A percentile compares a stretch with the other conserved stretches of the same genome.
Evolutionary conservation across 2,329 filamentous ascomycete species (phyloP).

Genomic region (Keithomyces neogunnii): DNA sequence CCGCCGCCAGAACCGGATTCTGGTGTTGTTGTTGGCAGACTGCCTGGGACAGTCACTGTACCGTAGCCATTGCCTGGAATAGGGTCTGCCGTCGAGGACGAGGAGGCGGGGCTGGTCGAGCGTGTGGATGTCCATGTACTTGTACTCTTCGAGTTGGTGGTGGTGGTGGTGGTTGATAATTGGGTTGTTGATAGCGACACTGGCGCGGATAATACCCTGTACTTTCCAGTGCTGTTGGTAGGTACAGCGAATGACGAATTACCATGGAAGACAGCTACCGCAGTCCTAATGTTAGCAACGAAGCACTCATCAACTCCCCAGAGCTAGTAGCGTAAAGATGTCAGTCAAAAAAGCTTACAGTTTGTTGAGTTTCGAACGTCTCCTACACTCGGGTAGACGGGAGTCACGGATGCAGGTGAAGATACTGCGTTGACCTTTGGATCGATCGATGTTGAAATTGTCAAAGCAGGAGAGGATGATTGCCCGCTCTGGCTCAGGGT

Average conservation of each 20-base stretch:
- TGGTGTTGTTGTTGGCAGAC: background rate
- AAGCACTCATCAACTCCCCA: too few relatives aligned
- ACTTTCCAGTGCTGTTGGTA: constrained; percentile 2
- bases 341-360: constrained; percentile 9
- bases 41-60: background rate
- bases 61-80: background rate
- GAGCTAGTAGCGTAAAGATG: too few relatives aligned
- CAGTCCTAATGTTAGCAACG: background rate
- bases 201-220: constrained; percentile 1
- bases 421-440: constrained; percentile 9
- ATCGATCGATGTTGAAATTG: background rate
- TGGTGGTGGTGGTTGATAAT: background rate
- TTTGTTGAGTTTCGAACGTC: constrained; percentile 15
- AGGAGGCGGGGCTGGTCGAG: constrained; percentile 1
- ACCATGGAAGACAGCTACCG: background rate
- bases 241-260: constrained; percentile 7
- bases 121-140: constrained; percentile 1
- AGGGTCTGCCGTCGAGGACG: background rate
- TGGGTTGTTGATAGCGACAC: background rate
- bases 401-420: constrained; percentile 11
- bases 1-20: constrained; percentile 12
- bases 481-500: constrained; percentile 14
- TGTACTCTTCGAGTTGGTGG: background rate
- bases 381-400: constrained; percentile 7
- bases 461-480: constrained; percentile 8